These are phyloP conservation scores for Lavandula angustifolia DNA, from an alignment of 257 asterid species.

Conservation along the genomic window DNA sequence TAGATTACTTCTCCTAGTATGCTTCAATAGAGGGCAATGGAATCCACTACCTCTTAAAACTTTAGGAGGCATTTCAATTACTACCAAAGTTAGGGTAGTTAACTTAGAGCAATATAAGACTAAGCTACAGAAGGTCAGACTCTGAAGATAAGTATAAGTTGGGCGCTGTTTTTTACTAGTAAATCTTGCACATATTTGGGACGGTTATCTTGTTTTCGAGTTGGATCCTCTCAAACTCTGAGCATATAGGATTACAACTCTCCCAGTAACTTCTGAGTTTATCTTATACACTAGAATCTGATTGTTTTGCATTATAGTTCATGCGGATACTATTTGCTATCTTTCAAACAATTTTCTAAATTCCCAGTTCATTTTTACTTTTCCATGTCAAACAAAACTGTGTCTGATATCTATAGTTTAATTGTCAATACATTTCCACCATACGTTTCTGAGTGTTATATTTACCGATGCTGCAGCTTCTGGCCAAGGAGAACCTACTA, in stretches of 20 bases:
- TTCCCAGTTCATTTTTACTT: background rate
- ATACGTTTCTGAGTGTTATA: background rate
- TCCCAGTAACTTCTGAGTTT: no score
- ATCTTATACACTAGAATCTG: background rate
- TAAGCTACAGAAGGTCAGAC: background rate
- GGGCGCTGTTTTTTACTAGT: background rate
- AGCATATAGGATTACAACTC: no score
- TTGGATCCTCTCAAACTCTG: slow-evolving; percentile 10
- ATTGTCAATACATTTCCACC: no score
- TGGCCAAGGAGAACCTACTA: slow-evolving; percentile 40
- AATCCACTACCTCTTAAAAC: background rate
- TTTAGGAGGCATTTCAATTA: background rate
- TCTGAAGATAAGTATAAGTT: background rate
- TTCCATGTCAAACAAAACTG: background rate
- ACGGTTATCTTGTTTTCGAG: background rate
- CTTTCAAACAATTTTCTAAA: background rate
- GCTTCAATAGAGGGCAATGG: slow-evolving; percentile 12
- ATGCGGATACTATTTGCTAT: background rate
- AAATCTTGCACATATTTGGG: background rate
- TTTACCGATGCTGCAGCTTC: slow-evolving; percentile 43
- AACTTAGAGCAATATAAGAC: background rate
- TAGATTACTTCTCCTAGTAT: slow-evolving; percentile 26
- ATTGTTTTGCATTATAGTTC: background rate
- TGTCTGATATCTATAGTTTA: background rate
- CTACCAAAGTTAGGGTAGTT: background rate